Conservation (phyloP, 164 flowering plant genomes). For the Paratinospora sagittata region DNA sequence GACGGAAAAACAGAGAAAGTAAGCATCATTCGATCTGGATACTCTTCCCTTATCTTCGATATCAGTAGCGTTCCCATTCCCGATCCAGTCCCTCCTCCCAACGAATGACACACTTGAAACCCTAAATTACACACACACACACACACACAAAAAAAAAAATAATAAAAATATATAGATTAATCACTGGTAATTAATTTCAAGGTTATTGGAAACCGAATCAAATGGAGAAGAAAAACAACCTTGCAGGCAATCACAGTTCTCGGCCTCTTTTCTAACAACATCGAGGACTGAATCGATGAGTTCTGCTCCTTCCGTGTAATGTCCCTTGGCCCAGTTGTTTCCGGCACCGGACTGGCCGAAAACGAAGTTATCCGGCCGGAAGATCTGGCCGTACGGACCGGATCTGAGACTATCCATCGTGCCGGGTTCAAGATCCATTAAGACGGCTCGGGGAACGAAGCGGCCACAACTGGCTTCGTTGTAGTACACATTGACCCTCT, state of each 20-base stretch:
- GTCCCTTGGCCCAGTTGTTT: conserved; percentile 47
- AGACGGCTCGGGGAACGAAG: conserved; percentile 44
- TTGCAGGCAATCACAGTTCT: conserved; percentile 42
- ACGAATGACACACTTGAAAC: conserved; percentile 44
- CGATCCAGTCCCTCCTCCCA: conserved; percentile 52
- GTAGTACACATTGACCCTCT: conserved; percentile 47
- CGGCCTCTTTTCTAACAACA: conserved; percentile 44
- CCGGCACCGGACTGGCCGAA: conserved; percentile 48
- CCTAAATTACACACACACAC: conserved; percentile 17
- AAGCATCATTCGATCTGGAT: conserved; percentile 47
- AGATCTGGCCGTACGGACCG: conserved; percentile 44
- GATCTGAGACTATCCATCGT: conserved; percentile 47
- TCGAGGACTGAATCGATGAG: conserved; percentile 44
- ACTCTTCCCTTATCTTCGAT: conserved; percentile 42
- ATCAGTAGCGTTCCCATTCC: conserved; percentile 46
- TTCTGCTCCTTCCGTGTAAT: conserved; percentile 45
- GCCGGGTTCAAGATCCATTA: conserved; percentile 52
- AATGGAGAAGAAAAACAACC: conserved; percentile 22
- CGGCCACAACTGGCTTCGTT: conserved; percentile 49
- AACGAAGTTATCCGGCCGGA: conserved; percentile 44
- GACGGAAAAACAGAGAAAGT: conserved; percentile 45
- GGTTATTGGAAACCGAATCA: not conserved
- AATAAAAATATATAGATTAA: too few relatives aligned
- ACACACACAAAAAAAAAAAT: too few relatives aligned
- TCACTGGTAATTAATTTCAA: too few relatives aligned